phyloP scores from a whole-genome alignment of 495 filamentous ascomycete genomes.

The Penicillium lagena region DNA sequence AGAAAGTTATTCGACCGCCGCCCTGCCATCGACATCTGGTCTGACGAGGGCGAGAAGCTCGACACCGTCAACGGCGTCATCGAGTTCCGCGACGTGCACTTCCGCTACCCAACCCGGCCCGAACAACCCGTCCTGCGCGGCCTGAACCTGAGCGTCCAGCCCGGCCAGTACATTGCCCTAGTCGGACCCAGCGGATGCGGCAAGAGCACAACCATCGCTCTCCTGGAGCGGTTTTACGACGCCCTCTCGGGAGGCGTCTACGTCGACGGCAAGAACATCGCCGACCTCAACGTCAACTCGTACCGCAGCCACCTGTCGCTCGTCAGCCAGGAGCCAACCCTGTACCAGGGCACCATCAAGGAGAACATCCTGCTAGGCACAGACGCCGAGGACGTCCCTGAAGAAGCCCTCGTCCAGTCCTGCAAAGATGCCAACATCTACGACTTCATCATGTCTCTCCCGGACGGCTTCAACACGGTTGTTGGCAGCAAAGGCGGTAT shows the following conservation, averaged over 20 bases:
- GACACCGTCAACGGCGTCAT: slow-evolving; percentile 57
- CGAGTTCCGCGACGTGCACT: slow-evolving; percentile 74
- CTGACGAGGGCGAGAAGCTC: slow-evolving; percentile 56
- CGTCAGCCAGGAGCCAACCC: slow-evolving; percentile 79
- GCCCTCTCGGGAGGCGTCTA: slow-evolving; percentile 64
- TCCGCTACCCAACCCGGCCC: slow-evolving; percentile 73
- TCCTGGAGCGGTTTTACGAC: slow-evolving; percentile 84
- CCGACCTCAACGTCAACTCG: slow-evolving; percentile 64
- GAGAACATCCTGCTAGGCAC: slow-evolving; percentile 77
- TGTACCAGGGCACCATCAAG: slow-evolving; percentile 79
- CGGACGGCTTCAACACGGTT: slow-evolving; percentile 69
- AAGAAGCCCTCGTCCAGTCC: slow-evolving; percentile 64
- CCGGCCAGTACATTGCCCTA: slow-evolving; percentile 73
- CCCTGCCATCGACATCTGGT: slow-evolving; percentile 81
- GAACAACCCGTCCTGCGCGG: slow-evolving; percentile 75
- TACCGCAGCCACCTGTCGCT: slow-evolving; percentile 73
- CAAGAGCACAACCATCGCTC: slow-evolving; percentile 74
- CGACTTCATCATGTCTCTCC: slow-evolving; percentile 75
- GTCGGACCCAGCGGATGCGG: slow-evolving; percentile 80
- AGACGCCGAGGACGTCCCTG: slow-evolving; percentile 54
- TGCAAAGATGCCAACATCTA: slow-evolving; percentile 90
- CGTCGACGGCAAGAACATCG: slow-evolving; percentile 71
- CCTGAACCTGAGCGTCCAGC: slow-evolving; percentile 63
- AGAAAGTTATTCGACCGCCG: slow-evolving; percentile 73
- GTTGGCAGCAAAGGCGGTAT: slow-evolving; percentile 73